Conservation (phyloP, 225 moss, liverwort and hornwort genomes). For the Polytrichum formosum region DNA sequence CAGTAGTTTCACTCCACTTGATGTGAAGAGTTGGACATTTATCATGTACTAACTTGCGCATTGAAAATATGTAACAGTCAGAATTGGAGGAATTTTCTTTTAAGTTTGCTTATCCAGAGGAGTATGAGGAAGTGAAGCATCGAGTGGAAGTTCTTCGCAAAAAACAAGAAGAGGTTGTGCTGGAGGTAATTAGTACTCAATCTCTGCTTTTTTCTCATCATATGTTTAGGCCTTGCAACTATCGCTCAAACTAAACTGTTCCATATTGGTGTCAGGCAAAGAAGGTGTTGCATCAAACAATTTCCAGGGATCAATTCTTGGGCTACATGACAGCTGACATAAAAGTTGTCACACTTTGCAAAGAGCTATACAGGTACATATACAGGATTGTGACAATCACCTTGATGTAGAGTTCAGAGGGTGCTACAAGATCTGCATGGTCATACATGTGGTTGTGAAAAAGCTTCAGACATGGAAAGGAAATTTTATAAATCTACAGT, state of each 20-base stretch:
- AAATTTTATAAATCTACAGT: too few species aligned
- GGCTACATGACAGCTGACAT: slow-evolving; percentile 89
- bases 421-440: too few species aligned
- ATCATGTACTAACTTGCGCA: not conserved
- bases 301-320: slow-evolving; percentile 84
- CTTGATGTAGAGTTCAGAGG: too few species aligned
- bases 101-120: slow-evolving; percentile 83
- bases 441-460: not conserved
- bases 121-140: slow-evolving; percentile 64
- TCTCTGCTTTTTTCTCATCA: not conserved
- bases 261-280: slow-evolving; percentile 54
- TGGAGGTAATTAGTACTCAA: slow-evolving; percentile 56
- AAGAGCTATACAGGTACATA: slow-evolving; percentile 84
- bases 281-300: slow-evolving; percentile 75
- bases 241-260: not conserved
- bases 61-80: slow-evolving; percentile 50
- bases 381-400: too few species aligned
- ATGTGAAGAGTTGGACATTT: not conserved
- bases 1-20: not conserved
- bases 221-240: too few species aligned
- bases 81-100: slow-evolving; percentile 97
- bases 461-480: too few species aligned
- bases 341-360: slow-evolving; percentile 74
- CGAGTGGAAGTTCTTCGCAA: slow-evolving; percentile 63
- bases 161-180: slow-evolving; percentile 87